Evolutionary conservation across 495 filamentous ascomycete genomes (phyloP), one percentile per base, ranked within the genome.

Genomic region (Xylaria venustula): DNA sequence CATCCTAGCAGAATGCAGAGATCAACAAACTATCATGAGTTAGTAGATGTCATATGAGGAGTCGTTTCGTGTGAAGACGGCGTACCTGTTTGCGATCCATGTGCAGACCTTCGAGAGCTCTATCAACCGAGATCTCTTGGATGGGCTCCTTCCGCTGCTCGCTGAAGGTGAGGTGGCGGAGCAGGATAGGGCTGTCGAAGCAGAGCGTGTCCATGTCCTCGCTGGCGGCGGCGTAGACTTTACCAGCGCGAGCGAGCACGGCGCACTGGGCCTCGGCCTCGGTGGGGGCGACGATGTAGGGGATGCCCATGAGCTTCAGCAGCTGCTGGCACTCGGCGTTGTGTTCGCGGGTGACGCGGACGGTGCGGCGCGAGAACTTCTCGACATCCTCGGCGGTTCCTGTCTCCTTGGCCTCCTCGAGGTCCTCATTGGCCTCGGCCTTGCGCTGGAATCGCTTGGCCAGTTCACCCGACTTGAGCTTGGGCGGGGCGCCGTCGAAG

Each of bases 151-250:
- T 98, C 60, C 92, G 83, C 76, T 96, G 92, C 77, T 99, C 94
- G 71, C 90, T 93, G 73, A 96, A 97, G 8, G 95, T 99, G 47
- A 99, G 83, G 70, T 99, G 92, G 23, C 95, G 83, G 51, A 99
- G 78, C 23, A 99, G 78, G 63, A 99, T 90, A 0, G 94, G 94
- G 12, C 92, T 81, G 60, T 97, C 85, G 71, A 98, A 99, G 71
- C 94, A 97, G 17, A 99, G 78, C 0, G 94, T 99, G 70, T 99
- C 94, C 94, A 99, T 99, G 77, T 99, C 94, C 78, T 99, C 94
- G 42, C 88, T 93, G 1, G 94, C 94, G 25, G 94, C 94, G 15
- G 92, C 94, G 64, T 94, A 99, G 32, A 98, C 94, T 77, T 97
- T 98, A 11, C 91, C 93, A 15, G 90, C 94, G 54, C 90, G 82